These are phyloP conservation scores for Trypanosoma scelopori DNA, from an alignment of 208 protist species.

Conservation along the genomic window DNA sequence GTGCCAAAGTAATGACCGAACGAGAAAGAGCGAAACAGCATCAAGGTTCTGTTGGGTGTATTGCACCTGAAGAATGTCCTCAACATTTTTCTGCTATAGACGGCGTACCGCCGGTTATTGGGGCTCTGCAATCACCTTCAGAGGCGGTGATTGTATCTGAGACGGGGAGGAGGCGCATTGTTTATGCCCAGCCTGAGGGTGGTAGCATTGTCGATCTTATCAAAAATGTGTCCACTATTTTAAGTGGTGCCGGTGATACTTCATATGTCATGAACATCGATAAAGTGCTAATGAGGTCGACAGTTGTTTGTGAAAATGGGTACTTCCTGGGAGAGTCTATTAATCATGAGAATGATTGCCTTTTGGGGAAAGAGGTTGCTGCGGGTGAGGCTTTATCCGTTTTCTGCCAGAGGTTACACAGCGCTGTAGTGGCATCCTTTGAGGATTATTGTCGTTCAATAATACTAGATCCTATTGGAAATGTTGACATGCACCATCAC, in stretches of 20 bases:
- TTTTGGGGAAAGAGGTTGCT: constrained; percentile 30
- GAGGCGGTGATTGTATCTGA: not conserved
- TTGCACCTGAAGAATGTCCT: not conserved
- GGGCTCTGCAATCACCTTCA: not conserved
- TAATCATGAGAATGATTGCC: constrained; percentile 3
- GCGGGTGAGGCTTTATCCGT: constrained; percentile 34
- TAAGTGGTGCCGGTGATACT: constrained; percentile 36
- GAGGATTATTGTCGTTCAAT: constrained; percentile 29
- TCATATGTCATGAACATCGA: constrained; percentile 46
- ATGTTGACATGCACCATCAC: constrained; percentile 20
- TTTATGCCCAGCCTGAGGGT: constrained; percentile 29
- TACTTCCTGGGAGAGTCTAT: constrained; percentile 29
- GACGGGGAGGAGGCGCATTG: constrained; percentile 1
- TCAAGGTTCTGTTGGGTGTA: not conserved
- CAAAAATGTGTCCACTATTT: constrained; percentile 34
- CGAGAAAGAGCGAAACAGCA: constrained; percentile 34
- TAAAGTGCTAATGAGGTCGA: constrained; percentile 29
- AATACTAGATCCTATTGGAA: constrained; percentile 28
- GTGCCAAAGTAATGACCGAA: constrained; percentile 24
- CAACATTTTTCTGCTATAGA: not conserved
- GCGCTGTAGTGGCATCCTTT: not conserved
- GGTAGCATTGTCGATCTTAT: constrained; percentile 33
- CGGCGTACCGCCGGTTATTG: not conserved
- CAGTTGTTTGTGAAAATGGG: constrained; percentile 51
- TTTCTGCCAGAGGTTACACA: constrained; percentile 32